Conservation (phyloP, 2,329 filamentous ascomycete genomes). For the Paradendryphiella salina region DNA sequence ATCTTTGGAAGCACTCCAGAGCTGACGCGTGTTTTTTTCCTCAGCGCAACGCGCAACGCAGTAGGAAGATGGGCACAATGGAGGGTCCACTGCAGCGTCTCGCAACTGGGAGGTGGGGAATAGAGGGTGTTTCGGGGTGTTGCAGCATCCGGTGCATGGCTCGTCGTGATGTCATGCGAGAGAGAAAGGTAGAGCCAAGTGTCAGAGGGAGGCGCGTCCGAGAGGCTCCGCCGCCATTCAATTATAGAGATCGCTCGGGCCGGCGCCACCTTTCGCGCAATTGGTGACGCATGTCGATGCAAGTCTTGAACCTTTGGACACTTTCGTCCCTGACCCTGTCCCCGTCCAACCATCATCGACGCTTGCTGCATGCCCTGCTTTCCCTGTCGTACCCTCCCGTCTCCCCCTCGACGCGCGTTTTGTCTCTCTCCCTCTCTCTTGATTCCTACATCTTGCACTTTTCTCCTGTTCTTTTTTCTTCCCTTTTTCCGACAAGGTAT, state of each 20-base stretch:
- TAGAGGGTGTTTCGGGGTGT: constrained; percentile 3
- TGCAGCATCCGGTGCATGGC: constrained; percentile 1
- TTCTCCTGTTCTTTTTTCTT: constrained; percentile 1
- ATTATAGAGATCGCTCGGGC: no score
- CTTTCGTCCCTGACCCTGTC: no score
- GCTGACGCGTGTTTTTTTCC: constrained; percentile 11
- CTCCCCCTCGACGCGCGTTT: neutral
- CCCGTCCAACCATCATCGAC: constrained; percentile 8
- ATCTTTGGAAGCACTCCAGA: neutral
- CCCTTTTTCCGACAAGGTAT: neutral
- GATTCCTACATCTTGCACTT: constrained; percentile 6
- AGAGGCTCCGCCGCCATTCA: neutral
- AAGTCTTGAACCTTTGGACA: neutral
- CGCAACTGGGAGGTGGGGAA: no score
- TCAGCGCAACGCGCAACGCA: constrained; percentile 5
- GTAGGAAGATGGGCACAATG: neutral
- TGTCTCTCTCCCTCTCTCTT: neutral
- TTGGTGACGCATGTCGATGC: constrained; percentile 7
- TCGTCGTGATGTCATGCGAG: constrained; percentile 11
- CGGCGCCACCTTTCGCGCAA: neutral
- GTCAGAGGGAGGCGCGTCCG: neutral
- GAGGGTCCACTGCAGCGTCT: constrained; percentile 1
- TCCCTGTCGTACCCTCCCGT: constrained; percentile 3
- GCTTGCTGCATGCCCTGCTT: neutral
- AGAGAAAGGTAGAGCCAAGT: neutral